Evolutionary conservation across 2,329 filamentous ascomycete genomes (phyloP).

Genomic region (Blastomyces gilchristii): DNA sequence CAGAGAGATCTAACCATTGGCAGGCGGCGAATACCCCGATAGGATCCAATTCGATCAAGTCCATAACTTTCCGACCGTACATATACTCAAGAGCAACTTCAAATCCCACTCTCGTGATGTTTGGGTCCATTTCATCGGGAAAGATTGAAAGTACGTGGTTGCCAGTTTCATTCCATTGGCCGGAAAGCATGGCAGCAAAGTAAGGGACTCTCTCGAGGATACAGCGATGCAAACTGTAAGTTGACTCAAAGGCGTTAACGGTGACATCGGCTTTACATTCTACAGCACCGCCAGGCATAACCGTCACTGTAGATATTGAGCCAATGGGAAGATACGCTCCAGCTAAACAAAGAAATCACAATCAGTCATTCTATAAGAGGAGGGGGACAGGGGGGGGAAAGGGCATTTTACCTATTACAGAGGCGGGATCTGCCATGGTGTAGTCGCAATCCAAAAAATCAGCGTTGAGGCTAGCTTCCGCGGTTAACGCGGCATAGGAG

Average conservation of each 20-base stretch:
- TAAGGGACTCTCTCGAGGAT: not conserved
- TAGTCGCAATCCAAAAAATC: not conserved
- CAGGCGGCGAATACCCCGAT: not conserved
- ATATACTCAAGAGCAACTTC: slow-evolving; percentile 1
- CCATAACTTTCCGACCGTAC: not conserved
- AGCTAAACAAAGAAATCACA: not conserved
- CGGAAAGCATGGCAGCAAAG: slow-evolving; percentile 3
- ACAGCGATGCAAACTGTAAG: not conserved
- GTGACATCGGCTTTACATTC: not conserved
- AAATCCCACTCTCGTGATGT: not conserved
- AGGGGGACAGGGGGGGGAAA: too few relatives aligned
- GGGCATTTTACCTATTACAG: not conserved
- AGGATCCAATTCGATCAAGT: not conserved
- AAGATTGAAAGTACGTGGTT: not conserved
- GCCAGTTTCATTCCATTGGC: not conserved
- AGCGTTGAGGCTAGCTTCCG: not conserved
- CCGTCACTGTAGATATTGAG: not conserved
- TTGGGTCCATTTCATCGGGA: not conserved
- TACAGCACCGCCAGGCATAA: not conserved
- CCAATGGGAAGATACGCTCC: not conserved
- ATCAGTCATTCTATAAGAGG: not conserved
- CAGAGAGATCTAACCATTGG: not conserved
- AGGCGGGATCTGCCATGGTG: too few relatives aligned
- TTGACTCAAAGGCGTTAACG: not conserved
- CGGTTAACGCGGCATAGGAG: not conserved